Evolutionary conservation across 345 rosid genomes (phyloP), one percentile per base, ranked within the genome.

Genomic region (Anacardium occidentale): DNA sequence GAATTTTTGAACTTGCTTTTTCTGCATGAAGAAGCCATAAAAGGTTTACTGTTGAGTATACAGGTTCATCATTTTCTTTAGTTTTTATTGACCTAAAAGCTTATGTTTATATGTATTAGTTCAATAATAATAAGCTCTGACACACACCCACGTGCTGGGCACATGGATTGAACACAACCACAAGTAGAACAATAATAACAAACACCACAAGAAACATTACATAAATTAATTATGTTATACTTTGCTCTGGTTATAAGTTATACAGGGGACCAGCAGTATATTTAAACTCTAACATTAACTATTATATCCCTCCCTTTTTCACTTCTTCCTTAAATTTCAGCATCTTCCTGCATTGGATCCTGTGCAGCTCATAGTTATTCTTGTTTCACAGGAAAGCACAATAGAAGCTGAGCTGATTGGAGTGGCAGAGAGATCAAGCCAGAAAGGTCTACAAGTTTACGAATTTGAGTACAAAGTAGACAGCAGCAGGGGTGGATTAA

Each of bases 401-500:
- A 89, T 83, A 71, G 96, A 78, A 32, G 94, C 89, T 7, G 89
- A 90, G 77, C 85, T 94, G 68, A 78, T 94, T 52, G 85, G 85
- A 78, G 90, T 82, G 26, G 70, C 83, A n/a, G 96, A 94, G 79
- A 85, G 97, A 72, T 66, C 83, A 25, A 88, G 93, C n/a, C 67
- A 71, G 34, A 81, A 83, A 51, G 89, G 90, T 14, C 52, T 90
- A 50, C 83, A 86, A 77, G 90, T 90, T 1, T 94, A 91, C 15
- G 97, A 94, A 69, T 85, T 94, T 57, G 96, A 91, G 83, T 94
- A 91, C 83, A 84, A 66, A 76, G 75, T 90, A 26, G 95, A 94
- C 77, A 91, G 94, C 69, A 88, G 84, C 13, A 86, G 98, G 80
- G 97, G 97, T 74, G 97, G 97, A 50, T 77, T 89, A 77, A 90